Base-by-base conservation (phyloP, 805 yeast genomes). In the Scheffersomyces ergatensis region DNA sequence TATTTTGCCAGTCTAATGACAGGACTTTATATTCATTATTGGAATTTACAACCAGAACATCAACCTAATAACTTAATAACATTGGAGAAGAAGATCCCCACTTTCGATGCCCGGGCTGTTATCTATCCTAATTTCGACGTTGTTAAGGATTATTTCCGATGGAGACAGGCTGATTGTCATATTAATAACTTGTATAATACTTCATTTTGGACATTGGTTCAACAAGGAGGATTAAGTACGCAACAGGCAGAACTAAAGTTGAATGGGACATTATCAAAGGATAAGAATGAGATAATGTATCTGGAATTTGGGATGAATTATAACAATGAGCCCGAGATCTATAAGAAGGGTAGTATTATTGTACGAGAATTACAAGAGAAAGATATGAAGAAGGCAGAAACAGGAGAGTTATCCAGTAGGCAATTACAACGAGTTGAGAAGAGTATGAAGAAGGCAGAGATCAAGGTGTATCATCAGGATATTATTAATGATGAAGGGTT, bases 111-210 rank as follows among this genome's bases (percentile, higher is more conserved):
- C 0, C 68, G 99, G 35, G 95, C 95, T 2, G 93, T 93, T 7
- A 63, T 80, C 1, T 93, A 93, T 51, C 99, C 99, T 0, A 78
- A 74, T 40, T 48, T 68, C 14, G 53, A 65, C 4, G 64, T 70
- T 1, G 69, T 92, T 1, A 71, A 87, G 41, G 98, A 92, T 60
- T 93, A 93, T 57, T 76, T 93, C 48, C 69, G 85, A 42, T 93
- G 99, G 99, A 75, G 99, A 49, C 97, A 88, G 57, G 98, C 84
- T 1, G 99, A 93, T 58, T 93, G 93, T 38, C 99, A 93, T 64
- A 93, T 93, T 40, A 93, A 93, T 60, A 93, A 93, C 59, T 63
- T 93, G 44, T 93, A 92, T 68, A 93, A 93, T 57, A 93, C 99
- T 0, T 71, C 89, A 0, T 93, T 93, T 58, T 93, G 99, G 99